A percentile compares a stretch with the other conserved stretches of the same genome.
These are phyloP conservation scores for Tetraselmis chui DNA, from an alignment of 139 green algal species.

Conservation along the genomic window DNA sequence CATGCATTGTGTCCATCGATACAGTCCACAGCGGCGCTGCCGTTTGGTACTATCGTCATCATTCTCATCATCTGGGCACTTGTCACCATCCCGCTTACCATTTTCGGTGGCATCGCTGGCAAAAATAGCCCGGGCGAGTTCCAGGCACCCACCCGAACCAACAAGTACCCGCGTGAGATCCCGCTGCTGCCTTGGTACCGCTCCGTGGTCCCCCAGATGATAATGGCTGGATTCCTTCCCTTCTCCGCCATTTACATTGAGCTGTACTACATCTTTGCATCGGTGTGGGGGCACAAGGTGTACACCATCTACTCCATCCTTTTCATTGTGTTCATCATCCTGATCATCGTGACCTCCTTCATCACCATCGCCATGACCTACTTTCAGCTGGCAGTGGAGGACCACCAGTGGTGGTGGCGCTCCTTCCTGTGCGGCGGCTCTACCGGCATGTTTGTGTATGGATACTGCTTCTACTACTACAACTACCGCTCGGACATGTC, in stretches of 20 bases:
- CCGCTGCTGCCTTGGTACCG: conserved; percentile 50
- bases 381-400: conserved; percentile 40
- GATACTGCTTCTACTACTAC: conserved; percentile 64
- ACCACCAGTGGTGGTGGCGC: conserved; percentile 26
- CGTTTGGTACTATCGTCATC: conserved; percentile 81
- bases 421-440: conserved; percentile 42
- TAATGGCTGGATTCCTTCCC: conserved; percentile 61
- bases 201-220: background rate
- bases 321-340: conserved; percentile 62
- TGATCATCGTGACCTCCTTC: conserved; percentile 55
- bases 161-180: conserved; percentile 54
- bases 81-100: conserved; percentile 46
- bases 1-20: too few relatives aligned
- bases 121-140: conserved; percentile 39
- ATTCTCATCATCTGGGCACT: conserved; percentile 79
- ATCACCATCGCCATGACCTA: conserved; percentile 58
- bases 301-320: conserved; percentile 64
- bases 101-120: conserved; percentile 34
- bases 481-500: conserved; percentile 25
- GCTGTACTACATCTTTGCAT: conserved; percentile 70
- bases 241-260: conserved; percentile 73
- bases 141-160: conserved; percentile 41
- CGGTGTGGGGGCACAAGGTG: conserved; percentile 67
- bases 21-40: conserved; percentile 68
- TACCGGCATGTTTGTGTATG: conserved; percentile 47